These are phyloP conservation scores for Astragalus glycyphyllos DNA, from an alignment of 306 rosid species.

Conservation along the genomic window DNA sequence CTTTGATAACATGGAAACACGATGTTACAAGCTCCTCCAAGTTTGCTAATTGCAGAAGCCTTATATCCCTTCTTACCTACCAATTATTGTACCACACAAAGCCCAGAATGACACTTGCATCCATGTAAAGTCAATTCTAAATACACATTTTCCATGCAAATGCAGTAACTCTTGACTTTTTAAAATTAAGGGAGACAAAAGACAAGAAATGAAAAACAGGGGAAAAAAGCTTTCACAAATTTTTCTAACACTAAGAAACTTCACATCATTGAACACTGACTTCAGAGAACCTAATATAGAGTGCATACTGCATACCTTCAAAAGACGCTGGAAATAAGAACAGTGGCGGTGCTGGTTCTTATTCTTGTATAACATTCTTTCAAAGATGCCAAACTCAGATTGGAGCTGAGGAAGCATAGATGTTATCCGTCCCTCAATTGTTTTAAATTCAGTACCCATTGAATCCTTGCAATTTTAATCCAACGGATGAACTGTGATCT, in stretches of 20 bases:
- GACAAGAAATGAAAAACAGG: neutral
- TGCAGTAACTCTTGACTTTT: neutral
- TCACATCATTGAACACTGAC: neutral
- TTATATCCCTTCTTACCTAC: conserved; percentile 84
- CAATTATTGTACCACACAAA: conserved; percentile 27
- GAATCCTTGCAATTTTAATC: conserved; percentile 14
- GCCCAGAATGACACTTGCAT: neutral
- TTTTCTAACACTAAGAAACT: conserved; percentile 5
- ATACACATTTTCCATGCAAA: neutral
- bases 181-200: neutral
- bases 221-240: neutral
- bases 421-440: conserved; percentile 62
- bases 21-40: conserved; percentile 73
- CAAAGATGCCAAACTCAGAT: conserved; percentile 64
- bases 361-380: conserved; percentile 78
- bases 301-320: conserved; percentile 60
- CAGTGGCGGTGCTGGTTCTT: conserved; percentile 94
- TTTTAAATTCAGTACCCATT: conserved; percentile 66
- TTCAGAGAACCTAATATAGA: neutral
- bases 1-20: conserved; percentile 69
- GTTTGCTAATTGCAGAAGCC: conserved; percentile 64
- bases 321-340: conserved; percentile 72
- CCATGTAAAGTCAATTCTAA: conserved; percentile 15
- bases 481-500: neutral
- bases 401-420: conserved; percentile 71